These are phyloP conservation scores for Emericellopsis cladophorae DNA, from an alignment of 2,329 filamentous ascomycete genomes.

Conservation along the genomic window DNA sequence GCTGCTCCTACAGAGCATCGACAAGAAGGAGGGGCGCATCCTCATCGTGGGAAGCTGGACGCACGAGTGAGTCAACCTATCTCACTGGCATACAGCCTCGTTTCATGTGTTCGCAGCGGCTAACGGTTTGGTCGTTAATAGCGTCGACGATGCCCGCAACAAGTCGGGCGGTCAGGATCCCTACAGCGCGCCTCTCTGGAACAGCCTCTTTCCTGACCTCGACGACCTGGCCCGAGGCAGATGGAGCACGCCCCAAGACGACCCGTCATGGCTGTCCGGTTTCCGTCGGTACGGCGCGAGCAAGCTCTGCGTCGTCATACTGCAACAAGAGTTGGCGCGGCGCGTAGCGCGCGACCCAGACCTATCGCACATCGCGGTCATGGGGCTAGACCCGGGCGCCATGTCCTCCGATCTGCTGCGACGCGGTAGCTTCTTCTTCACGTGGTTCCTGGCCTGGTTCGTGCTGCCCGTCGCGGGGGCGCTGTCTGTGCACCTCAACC, in stretches of 20 bases:
- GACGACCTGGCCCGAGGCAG: conserved; percentile 18
- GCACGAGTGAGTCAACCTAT: conserved; percentile 20
- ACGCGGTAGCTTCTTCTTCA: conserved; percentile 11
- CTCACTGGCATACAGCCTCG: too few species aligned
- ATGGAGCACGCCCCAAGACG: conserved; percentile 18
- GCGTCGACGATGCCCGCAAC: conserved; percentile 15
- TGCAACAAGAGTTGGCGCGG: conserved; percentile 20
- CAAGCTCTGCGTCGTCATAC: conserved; percentile 23
- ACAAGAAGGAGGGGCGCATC: conserved; percentile 12
- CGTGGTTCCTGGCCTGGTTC: conserved; percentile 9
- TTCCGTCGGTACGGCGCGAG: conserved; percentile 23
- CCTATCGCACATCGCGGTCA: conserved; percentile 19
- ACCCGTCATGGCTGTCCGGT: conserved; percentile 11
- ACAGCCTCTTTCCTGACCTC: conserved; percentile 14
- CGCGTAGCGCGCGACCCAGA: conserved; percentile 19
- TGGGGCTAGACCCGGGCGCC: conserved; percentile 23
- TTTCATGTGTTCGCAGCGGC: not conserved
- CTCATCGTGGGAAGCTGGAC: conserved; percentile 17
- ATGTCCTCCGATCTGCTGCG: conserved; percentile 20
- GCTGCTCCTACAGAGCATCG: conserved; percentile 18
- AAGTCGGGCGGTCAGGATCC: conserved; percentile 4
- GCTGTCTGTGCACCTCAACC: conserved; percentile 10
- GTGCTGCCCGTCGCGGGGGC: conserved; percentile 11
- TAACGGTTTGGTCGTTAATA: conserved; percentile 3
- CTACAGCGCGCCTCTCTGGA: conserved; percentile 10